A percentile compares a stretch with the other conserved stretches of the same genome.
Evolutionary conservation across 2,329 filamentous ascomycete genomes (phyloP).

Genomic region (Stagonosporopsis rhizophila): DNA sequence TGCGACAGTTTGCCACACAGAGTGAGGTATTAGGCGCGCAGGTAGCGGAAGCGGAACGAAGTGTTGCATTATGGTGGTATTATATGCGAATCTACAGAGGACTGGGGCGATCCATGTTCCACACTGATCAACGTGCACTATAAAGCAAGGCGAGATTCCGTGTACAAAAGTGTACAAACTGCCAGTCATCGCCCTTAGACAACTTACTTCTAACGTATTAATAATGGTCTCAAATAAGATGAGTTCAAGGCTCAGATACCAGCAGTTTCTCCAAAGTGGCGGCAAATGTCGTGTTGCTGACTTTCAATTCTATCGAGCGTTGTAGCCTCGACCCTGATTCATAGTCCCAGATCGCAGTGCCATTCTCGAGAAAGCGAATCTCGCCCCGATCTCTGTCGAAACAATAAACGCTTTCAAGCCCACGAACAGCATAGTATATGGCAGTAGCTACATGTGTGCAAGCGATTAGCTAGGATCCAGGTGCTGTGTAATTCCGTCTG

Average conservation of each 20-base stretch:
- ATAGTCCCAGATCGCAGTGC: constrained; percentile 4
- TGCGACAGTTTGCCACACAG: constrained; percentile 10
- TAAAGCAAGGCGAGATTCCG: too few species aligned
- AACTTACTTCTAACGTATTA: too few species aligned
- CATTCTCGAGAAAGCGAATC: constrained; percentile 2
- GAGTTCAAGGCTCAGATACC: neutral
- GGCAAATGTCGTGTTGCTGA: constrained; percentile 1
- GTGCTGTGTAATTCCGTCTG: too few species aligned
- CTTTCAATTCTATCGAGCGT: neutral
- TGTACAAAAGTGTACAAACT: too few species aligned
- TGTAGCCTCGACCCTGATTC: neutral
- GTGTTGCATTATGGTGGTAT: neutral
- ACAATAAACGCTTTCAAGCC: neutral
- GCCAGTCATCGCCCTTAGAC: too few species aligned
- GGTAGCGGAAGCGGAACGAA: neutral
- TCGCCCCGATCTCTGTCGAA: neutral
- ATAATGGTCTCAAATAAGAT: too few species aligned
- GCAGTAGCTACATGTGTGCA: neutral
- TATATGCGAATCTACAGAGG: too few species aligned
- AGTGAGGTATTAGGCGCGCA: neutral
- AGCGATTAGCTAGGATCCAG: neutral
- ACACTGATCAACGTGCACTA: too few species aligned
- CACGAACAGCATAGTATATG: constrained; percentile 7
- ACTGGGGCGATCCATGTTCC: too few species aligned
- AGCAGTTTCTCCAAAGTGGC: neutral